Percentiles rank a stretch among this genome's conserved stretches.
Conservation (phyloP, 208 protist genomes). For the Trypanosoma conorhini region DNA sequence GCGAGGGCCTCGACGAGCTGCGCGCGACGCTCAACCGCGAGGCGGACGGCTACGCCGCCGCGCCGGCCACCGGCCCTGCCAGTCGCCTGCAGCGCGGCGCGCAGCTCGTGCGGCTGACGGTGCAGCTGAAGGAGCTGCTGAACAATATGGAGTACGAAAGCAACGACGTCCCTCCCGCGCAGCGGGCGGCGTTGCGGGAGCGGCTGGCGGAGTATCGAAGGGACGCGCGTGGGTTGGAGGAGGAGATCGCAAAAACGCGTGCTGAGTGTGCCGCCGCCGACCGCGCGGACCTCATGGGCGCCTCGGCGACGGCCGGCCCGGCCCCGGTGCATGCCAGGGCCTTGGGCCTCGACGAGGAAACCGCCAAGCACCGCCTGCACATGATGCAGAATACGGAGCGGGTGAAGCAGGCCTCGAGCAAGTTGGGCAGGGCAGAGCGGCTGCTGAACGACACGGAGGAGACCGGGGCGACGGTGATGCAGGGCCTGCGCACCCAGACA, state of each 20-base stretch:
- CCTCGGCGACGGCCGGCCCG: conserved; percentile 5
- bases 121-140: conserved; percentile 54
- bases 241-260: conserved; percentile 41
- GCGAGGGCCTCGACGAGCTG: conserved; percentile 45
- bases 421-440: conserved; percentile 58
- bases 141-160: conserved; percentile 81
- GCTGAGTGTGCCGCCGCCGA: conserved; percentile 52
- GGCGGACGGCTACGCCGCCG: conserved; percentile 39
- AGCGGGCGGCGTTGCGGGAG: conserved; percentile 44
- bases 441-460: conserved; percentile 69
- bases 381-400: conserved; percentile 84
- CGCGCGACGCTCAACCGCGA: conserved; percentile 38
- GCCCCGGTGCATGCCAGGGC: neutral
- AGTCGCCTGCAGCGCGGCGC: conserved; percentile 51
- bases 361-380: conserved; percentile 42
- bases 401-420: conserved; percentile 54
- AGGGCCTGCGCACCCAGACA: conserved; percentile 60
- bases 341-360: conserved; percentile 50
- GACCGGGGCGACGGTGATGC: conserved; percentile 55
- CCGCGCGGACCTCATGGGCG: conserved; percentile 49
- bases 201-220: conserved; percentile 46
- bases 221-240: conserved; percentile 38
- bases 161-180: conserved; percentile 47
- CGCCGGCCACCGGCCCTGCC: conserved; percentile 49
- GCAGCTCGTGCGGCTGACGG: conserved; percentile 32